phyloP scores from a whole-genome alignment of 805 yeast species.

The Candida awuae region DNA sequence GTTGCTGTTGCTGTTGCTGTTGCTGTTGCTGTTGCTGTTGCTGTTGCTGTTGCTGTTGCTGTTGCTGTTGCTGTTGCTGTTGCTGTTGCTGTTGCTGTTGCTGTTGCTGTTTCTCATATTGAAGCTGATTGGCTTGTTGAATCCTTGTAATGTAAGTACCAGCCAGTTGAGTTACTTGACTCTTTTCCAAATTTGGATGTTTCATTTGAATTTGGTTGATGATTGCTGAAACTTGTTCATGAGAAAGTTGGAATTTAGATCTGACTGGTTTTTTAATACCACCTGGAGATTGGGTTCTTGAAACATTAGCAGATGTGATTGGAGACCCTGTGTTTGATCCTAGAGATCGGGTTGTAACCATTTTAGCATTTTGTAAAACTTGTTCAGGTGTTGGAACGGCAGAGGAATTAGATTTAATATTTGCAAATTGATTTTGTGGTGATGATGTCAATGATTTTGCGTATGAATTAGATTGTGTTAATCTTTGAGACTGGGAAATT shows the following conservation, averaged over 20 bases:
- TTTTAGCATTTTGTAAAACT: conserved; percentile 13
- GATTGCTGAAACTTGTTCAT: conserved; percentile 58
- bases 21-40: conserved; percentile 13
- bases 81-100: conserved; percentile 12
- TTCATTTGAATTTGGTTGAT: conserved; percentile 58
- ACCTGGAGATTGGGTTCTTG: conserved; percentile 1
- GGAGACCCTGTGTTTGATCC: conserved; percentile 8
- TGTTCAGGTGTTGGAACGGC: conserved; percentile 23
- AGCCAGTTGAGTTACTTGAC: conserved; percentile 59
- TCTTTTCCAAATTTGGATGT: conserved; percentile 54
- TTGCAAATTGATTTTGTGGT: conserved; percentile 2
- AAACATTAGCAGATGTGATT: conserved; percentile 5
- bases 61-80: conserved; percentile 16
- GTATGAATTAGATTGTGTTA: not conserved
- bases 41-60: conserved; percentile 15
- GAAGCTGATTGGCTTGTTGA: conserved; percentile 29
- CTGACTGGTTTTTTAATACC: conserved; percentile 8
- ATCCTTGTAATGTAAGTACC: conserved; percentile 53
- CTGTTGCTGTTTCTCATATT: conserved; percentile 17
- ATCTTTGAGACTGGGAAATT: conserved; percentile 1
- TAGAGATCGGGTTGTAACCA: no score
- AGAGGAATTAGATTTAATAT: conserved; percentile 3
- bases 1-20: conserved; percentile 24
- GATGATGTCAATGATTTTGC: conserved; percentile 3
- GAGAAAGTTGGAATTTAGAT: conserved; percentile 35